A percentile compares a stretch with the other conserved stretches of the same genome.
Evolutionary conservation across 2,329 filamentous ascomycete genomes (phyloP).

Genomic region (Verticillium dahliae): DNA sequence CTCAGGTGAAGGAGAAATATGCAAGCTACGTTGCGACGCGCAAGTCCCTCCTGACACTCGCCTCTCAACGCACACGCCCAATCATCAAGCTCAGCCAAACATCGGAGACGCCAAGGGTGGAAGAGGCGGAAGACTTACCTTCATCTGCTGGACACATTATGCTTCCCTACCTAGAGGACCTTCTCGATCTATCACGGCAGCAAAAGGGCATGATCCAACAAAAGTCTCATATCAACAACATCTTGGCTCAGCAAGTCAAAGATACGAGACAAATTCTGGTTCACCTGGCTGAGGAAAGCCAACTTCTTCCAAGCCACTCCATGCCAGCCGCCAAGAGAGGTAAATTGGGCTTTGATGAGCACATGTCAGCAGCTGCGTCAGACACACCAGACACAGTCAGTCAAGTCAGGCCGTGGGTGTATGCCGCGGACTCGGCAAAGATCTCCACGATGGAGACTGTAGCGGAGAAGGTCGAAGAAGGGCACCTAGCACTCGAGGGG

Average conservation of each 20-base stretch:
- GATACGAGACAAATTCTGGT: conserved; percentile 43
- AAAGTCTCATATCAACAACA: conserved; percentile 48
- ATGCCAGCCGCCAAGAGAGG: conserved; percentile 26
- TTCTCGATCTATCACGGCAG: conserved; percentile 45
- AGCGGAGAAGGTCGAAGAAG: conserved; percentile 52
- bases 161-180: conserved; percentile 47
- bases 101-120: conserved; percentile 6
- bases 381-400: conserved; percentile 31
- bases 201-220: conserved; percentile 53
- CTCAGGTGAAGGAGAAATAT: conserved; percentile 47
- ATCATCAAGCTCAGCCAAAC: conserved; percentile 12
- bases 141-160: conserved; percentile 35
- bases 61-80: conserved; percentile 24
- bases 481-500: conserved; percentile 47
- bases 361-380: conserved; percentile 25
- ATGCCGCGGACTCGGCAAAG: conserved; percentile 54
- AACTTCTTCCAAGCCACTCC: conserved; percentile 48
- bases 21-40: conserved; percentile 43
- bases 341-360: conserved; percentile 37
- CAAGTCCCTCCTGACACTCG: conserved; percentile 36
- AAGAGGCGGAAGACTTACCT: conserved; percentile 4
- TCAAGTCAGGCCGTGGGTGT: conserved; percentile 51
- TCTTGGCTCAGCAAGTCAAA: conserved; percentile 43
- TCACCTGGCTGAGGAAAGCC: conserved; percentile 55
- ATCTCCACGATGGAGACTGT: conserved; percentile 51